These are phyloP conservation scores for Serendipita sp. DNA, from an alignment of 768 basidiomycete genomes.

Conservation along the genomic window DNA sequence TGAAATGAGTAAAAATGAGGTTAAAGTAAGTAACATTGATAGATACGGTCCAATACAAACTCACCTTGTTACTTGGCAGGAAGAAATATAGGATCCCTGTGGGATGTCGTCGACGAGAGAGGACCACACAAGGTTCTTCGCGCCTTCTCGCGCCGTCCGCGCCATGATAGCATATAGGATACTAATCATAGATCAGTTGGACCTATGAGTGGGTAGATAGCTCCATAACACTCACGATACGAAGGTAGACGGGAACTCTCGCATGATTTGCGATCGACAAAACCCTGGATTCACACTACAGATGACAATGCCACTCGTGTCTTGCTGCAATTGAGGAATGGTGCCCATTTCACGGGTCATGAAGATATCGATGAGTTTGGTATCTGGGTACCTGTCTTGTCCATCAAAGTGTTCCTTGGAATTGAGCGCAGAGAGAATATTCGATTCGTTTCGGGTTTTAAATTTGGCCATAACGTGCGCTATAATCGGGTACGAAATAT, in stretches of 20 bases:
- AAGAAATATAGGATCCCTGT: neutral
- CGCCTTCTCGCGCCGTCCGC: neutral
- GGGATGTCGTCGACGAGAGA: neutral
- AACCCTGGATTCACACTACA: slow-evolving; percentile 8
- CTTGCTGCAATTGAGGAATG: neutral
- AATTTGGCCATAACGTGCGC: neutral
- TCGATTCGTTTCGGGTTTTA: neutral
- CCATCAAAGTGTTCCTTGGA: neutral
- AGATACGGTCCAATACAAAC: neutral
- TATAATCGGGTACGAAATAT: neutral
- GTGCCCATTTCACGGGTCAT: neutral
- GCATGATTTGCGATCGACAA: slow-evolving; percentile 6
- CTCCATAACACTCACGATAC: neutral
- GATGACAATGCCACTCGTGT: neutral
- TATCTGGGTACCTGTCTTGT: neutral
- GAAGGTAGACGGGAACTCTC: neutral
- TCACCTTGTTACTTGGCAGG: neutral
- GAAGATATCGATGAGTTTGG: neutral
- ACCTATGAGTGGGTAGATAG: neutral
- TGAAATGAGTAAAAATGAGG: too few species aligned
- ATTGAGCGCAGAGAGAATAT: slow-evolving; percentile 6
- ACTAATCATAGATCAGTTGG: neutral
- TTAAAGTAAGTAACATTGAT: too few species aligned
- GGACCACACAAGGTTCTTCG: neutral
- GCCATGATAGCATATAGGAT: neutral